Evolutionary conservation across 2,329 filamentous ascomycete genomes (phyloP), one percentile per base, ranked within the genome.

Genomic region (Davidsoniella eucalypti): DNA sequence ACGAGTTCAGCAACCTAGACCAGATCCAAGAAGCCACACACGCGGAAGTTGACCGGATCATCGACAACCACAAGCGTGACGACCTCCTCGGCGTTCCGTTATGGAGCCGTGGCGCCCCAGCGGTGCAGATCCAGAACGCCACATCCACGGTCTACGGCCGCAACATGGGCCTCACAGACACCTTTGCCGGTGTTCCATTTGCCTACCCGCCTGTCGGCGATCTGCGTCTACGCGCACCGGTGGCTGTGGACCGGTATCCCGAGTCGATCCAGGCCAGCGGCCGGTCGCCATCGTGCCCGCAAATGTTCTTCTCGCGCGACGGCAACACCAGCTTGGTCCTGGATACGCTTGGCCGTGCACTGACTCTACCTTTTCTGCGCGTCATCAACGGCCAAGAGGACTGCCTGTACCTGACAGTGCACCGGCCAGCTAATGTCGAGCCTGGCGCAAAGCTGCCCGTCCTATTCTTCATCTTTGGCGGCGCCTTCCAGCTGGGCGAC

Each of bases 181-280:
- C 65, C 21, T 82, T 81, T 63, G 70, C 70, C 54, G 77, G 74
- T 10, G 79, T 83, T 51, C 79, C 79, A 1, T 84, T 73, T 56
- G 78, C 78, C 2, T 63, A 79, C 54, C 70, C 76, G 4, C 80
- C 80, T 0, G 66, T 70, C 0, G 76, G 73, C 0, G 57, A 65
- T 1, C 66, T 80, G 26, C 71, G 80, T 5, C 65, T 84, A n/a
- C 75, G 71, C 55, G 71, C 75, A 7, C 79, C 80, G 3, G 67
- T 74, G 55, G 63, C 69, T 1, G 59, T 80, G 8, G 67, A 65
- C 3, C 58, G 63, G 0, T 57, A 68, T 2, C 61, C 77, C 3
- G 76, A 76, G 1, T 73, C 65, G 0, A 60, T 80, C 6, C 63
- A 70, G 33, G 76, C 72, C 1, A 75, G 69, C 0, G 66, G 64